Conservation (phyloP, 2,329 filamentous ascomycete genomes). For the Pseudonectria foliicola region DNA sequence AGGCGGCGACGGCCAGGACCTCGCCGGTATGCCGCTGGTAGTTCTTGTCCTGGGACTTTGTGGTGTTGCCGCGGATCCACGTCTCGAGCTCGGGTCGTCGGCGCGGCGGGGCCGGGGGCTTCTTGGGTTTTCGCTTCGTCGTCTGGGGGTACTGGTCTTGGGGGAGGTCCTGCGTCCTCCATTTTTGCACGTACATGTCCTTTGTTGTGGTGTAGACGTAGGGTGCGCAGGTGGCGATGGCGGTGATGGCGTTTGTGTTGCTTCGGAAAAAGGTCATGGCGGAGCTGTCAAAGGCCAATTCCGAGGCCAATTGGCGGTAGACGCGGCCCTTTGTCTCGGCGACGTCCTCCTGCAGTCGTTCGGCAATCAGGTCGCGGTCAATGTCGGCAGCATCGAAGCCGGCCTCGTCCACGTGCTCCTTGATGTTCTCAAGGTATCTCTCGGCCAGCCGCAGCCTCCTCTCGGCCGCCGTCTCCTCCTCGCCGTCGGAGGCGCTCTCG, state of each 20-base stretch:
- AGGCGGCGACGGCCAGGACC: slow-evolving; percentile 80
- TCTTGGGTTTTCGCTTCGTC: slow-evolving; percentile 51
- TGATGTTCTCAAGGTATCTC: slow-evolving; percentile 85
- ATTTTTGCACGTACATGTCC: slow-evolving; percentile 79
- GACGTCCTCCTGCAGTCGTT: slow-evolving; percentile 84
- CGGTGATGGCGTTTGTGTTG: slow-evolving; percentile 71
- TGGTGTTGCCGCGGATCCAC: slow-evolving; percentile 55
- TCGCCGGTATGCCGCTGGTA: slow-evolving; percentile 72
- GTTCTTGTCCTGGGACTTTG: slow-evolving; percentile 52
- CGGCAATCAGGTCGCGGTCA: slow-evolving; percentile 85
- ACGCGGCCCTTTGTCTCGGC: slow-evolving; percentile 86
- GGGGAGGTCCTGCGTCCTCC: slow-evolving; percentile 67
- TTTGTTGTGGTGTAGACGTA: slow-evolving; percentile 86
- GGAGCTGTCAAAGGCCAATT: slow-evolving; percentile 63
- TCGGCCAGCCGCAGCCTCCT: slow-evolving; percentile 81
- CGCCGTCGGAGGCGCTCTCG: slow-evolving; percentile 54
- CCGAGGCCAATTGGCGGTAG: slow-evolving; percentile 70
- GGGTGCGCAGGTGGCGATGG: slow-evolving; percentile 69
- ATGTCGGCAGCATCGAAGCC: slow-evolving; percentile 94
- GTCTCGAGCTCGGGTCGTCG: slow-evolving; percentile 56
- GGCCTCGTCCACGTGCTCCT: slow-evolving; percentile 68
- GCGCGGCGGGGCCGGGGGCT: slow-evolving; percentile 50
- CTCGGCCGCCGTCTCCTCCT: slow-evolving; percentile 83
- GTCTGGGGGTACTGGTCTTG: slow-evolving; percentile 53
- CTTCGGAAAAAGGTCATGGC: slow-evolving; percentile 68